Conservation (phyloP, 2,329 filamentous ascomycete genomes). For the Ophiostoma ulmi region DNA sequence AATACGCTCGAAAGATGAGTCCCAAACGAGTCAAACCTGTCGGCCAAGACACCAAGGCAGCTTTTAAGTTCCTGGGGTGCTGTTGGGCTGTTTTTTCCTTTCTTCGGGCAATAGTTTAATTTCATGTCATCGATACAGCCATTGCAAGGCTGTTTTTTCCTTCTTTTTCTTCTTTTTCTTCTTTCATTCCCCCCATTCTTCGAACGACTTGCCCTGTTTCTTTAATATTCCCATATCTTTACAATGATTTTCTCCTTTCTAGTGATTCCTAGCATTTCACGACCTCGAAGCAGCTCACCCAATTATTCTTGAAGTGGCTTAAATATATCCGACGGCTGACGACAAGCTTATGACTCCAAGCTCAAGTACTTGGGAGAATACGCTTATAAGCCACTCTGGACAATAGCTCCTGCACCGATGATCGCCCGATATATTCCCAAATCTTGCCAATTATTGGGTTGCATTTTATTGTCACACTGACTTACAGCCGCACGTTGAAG, state of each 20-base stretch:
- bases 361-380: neutral
- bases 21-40: neutral
- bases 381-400: neutral
- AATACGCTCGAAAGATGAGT: neutral
- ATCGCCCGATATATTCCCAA: neutral
- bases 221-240: too few species aligned
- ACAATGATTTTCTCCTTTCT: too few species aligned
- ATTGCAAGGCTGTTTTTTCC: neutral
- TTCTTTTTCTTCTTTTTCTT: neutral
- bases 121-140: neutral
- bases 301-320: too few species aligned
- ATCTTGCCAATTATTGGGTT: conserved; percentile 6
- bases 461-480: neutral
- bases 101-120: neutral
- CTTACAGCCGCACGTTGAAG: conserved; percentile 4
- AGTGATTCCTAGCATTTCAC: too few species aligned
- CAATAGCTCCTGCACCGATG: neutral
- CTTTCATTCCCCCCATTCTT: neutral
- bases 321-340: neutral
- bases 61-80: neutral
- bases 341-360: neutral
- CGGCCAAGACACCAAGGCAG: conserved; percentile 11
- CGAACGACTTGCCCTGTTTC: too few species aligned
- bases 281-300: too few species aligned
- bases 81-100: neutral